Base-by-base conservation (phyloP, 1,284 basidiomycete species). In the Polyporus tsugae region DNA sequence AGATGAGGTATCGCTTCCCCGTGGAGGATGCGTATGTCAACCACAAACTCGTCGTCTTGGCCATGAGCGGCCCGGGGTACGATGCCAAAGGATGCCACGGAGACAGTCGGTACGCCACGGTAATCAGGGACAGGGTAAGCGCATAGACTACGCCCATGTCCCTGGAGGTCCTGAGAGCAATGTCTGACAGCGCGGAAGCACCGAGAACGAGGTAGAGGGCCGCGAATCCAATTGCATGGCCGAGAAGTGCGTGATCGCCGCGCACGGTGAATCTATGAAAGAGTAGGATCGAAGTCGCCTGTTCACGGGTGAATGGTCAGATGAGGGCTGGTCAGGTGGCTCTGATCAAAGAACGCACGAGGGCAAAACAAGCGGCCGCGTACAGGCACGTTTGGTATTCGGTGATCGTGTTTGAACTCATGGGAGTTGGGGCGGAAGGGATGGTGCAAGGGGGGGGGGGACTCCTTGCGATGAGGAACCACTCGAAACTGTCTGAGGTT, bases 1-100 rank as follows among this genome's bases (percentile, higher is more conserved):
- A 58, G 60, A 69, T 73, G 7, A 66, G 49, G 57, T 76, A 71
- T 49, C 69, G 71, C 38, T 72, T 72, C 10, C 76, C 77, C 4
- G 59, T 49, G 13, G 6, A 60, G 6, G 65, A 53, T 3, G 70
- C 57, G 38, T 64, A 73, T 9, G 70, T 38, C 38, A 72, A 53
- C 66, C 68, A 71, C 6, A 71, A 36, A 49, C 41, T 62, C 17
- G 59, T 61, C 10, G 41, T 57, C n/a, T 29, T 33, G 29, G 57
- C 59, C 15, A 60, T 19, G 29, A 64, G 9, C 22, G 46, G 46
- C n/a, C 66, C 66, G 0, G 66, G 66, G 58, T 64, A 67, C 1
- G 35, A 19, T 0, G 62, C 46, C 13, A 67, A 38, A 5, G 66
- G 66, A 38, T 67, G 66, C 46, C 62, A 67, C 22, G 66, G 66